phyloP scores from a whole-genome alignment of 139 green algal species.

The Chlorella sp. region DNA sequence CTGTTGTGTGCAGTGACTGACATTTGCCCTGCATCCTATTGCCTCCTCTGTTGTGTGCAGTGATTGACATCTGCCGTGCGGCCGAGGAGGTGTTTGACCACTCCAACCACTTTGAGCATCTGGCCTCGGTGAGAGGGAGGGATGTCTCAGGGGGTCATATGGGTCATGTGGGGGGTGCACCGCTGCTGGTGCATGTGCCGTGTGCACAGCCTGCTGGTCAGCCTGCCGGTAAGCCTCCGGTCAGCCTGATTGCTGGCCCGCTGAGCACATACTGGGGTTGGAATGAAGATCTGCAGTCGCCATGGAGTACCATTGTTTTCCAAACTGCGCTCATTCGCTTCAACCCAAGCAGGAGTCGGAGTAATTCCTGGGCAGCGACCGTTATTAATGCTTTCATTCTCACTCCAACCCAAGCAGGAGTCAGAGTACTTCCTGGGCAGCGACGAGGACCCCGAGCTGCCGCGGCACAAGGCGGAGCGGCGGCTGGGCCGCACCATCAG shows the following conservation, averaged over 20 bases:
- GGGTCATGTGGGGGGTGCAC: too few relatives aligned
- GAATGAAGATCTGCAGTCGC: too few relatives aligned
- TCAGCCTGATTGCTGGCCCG: not conserved
- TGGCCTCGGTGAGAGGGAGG: slow-evolving; percentile 48
- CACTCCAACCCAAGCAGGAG: slow-evolving; percentile 24
- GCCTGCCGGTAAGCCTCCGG: too few relatives aligned
- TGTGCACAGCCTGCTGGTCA: too few relatives aligned
- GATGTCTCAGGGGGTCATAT: too few relatives aligned
- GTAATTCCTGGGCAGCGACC: too few relatives aligned
- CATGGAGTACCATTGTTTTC: too few relatives aligned
- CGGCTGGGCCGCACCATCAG: slow-evolving; percentile 18
- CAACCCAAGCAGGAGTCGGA: too few relatives aligned
- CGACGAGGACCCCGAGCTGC: slow-evolving; percentile 29
- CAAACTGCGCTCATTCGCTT: too few relatives aligned
- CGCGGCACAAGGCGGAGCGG: not conserved
- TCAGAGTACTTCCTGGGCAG: slow-evolving; percentile 16
- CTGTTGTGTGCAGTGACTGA: not conserved
- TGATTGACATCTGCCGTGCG: slow-evolving; percentile 66
- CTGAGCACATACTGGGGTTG: too few relatives aligned
- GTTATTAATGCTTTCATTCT: not conserved
- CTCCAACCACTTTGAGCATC: slow-evolving; percentile 69
- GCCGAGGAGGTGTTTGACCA: slow-evolving; percentile 75
- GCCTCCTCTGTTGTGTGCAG: slow-evolving; percentile 10
- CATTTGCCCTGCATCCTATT: too few relatives aligned
- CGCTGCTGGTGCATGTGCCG: too few relatives aligned